Conservation (phyloP, 805 yeast genomes). For the Pichia paraexigua region DNA sequence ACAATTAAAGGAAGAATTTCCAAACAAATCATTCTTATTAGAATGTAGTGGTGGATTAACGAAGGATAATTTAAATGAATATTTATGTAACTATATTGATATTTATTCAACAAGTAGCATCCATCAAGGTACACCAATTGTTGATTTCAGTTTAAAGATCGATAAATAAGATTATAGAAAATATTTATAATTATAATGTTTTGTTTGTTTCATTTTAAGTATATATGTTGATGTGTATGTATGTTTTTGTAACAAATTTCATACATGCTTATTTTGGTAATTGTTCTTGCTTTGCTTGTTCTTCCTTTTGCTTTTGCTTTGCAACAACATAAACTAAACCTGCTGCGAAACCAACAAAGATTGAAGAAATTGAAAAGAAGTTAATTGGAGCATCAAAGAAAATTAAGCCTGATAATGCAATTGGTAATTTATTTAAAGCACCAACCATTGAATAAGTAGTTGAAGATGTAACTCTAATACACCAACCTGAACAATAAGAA, state of each 20-base stretch:
- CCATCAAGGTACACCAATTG: conserved; percentile 81
- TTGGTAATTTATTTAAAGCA: conserved; percentile 95
- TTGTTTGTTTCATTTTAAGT: not conserved
- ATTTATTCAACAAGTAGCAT: conserved; percentile 85
- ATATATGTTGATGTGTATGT: no score
- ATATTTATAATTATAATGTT: not conserved
- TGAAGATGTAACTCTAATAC: conserved; percentile 97
- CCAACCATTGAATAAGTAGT: conserved; percentile 99
- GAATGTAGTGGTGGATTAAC: conserved; percentile 94
- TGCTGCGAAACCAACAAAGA: conserved; percentile 87
- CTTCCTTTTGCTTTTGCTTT: conserved; percentile 77
- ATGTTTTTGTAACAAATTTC: no score
- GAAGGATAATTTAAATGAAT: conserved; percentile 53
- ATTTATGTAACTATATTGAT: conserved; percentile 72
- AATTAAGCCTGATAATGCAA: conserved; percentile 88
- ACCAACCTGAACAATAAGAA: conserved; percentile 99
- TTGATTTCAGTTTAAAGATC: conserved; percentile 82
- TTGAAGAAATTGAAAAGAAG: conserved; percentile 82
- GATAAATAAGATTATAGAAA: conserved; percentile 10
- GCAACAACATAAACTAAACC: conserved; percentile 96
- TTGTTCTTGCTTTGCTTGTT: conserved; percentile 17
- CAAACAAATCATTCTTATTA: conserved; percentile 46
- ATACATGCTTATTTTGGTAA: conserved; percentile 24
- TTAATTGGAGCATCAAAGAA: conserved; percentile 95
- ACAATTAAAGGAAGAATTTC: conserved; percentile 52